Evolutionary conservation across 805 yeast species (phyloP).

Genomic region (Barnettozyma siamensis): DNA sequence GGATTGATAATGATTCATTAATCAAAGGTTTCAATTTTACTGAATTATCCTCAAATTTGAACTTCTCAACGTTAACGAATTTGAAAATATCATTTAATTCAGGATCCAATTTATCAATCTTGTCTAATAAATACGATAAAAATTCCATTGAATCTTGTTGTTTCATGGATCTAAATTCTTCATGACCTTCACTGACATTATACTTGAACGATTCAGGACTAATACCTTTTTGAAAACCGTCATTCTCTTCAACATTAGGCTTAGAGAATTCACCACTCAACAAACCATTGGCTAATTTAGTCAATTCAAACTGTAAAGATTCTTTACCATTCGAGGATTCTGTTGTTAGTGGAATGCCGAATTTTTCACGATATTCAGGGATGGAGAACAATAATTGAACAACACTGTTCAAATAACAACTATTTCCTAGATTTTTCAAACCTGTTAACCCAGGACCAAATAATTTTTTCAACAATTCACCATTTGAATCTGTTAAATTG

Average conservation of each 20-base stretch:
- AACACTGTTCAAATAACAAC: conserved; percentile 84
- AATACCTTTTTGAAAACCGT: conserved; percentile 64
- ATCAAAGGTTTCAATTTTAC: conserved; percentile 53
- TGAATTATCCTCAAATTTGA: conserved; percentile 46
- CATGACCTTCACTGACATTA: conserved; percentile 69
- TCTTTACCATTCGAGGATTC: conserved; percentile 24
- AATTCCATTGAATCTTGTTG: conserved; percentile 98
- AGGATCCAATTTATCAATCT: conserved; percentile 44
- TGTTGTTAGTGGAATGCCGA: conserved; percentile 32
- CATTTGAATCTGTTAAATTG: conserved; percentile 66
- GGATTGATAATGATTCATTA: conserved; percentile 60
- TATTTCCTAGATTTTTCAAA: conserved; percentile 82
- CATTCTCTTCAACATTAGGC: conserved; percentile 34
- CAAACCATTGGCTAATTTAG: conserved; percentile 77
- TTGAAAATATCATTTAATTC: conserved; percentile 46
- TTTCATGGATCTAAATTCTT: conserved; percentile 76
- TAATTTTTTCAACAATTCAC: conserved; percentile 56
- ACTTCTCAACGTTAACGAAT: conserved; percentile 58
- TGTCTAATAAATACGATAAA: conserved; percentile 58
- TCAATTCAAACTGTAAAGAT: conserved; percentile 68
- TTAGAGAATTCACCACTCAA: conserved; percentile 65
- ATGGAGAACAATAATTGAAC: conserved; percentile 60
- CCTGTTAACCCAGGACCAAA: conserved; percentile 82
- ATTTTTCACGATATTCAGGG: conserved; percentile 26
- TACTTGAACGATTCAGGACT: conserved; percentile 72